Percentiles rank a stretch among this genome's conserved stretches.
Conservation (phyloP, 2,329 filamentous ascomycete genomes). For the Drechmeria coniospora region DNA sequence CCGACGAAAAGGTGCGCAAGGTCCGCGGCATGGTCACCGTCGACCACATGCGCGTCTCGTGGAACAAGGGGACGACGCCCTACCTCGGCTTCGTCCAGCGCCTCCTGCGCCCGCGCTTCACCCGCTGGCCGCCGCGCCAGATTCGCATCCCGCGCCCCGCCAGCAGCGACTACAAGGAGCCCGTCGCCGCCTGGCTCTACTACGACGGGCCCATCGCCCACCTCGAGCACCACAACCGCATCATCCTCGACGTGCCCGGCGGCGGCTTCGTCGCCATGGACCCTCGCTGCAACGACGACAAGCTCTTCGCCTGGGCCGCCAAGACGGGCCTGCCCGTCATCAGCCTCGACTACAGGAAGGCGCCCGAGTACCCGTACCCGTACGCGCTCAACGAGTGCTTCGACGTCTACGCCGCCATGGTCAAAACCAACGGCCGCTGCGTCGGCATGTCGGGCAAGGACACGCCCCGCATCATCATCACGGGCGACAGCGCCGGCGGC, state of each 20-base stretch:
- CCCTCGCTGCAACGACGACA: slow-evolving; percentile 87
- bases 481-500: slow-evolving; percentile 33
- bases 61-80: slow-evolving; percentile 88
- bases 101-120: slow-evolving; percentile 63
- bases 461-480: slow-evolving; percentile 25
- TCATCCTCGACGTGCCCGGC: slow-evolving; percentile 82
- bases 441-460: slow-evolving; percentile 26
- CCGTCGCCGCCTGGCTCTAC: slow-evolving; percentile 79
- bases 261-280: slow-evolving; percentile 96
- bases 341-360: slow-evolving; percentile 66
- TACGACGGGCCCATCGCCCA: slow-evolving; percentile 77
- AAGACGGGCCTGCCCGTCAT: slow-evolving; percentile 78
- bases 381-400: slow-evolving; percentile 33
- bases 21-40: slow-evolving; percentile 76
- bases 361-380: slow-evolving; percentile 34
- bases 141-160: slow-evolving; percentile 71
- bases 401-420: slow-evolving; percentile 25
- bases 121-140: slow-evolving; percentile 64
- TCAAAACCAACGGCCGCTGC: slow-evolving; percentile 24
- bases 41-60: slow-evolving; percentile 80
- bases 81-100: slow-evolving; percentile 62
- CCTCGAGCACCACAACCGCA: slow-evolving; percentile 56
- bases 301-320: slow-evolving; percentile 80
- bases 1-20: slow-evolving; percentile 91
- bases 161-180: slow-evolving; percentile 68